phyloP scores from a whole-genome alignment of 345 rosid genomes.

The Moringa oleifera region DNA sequence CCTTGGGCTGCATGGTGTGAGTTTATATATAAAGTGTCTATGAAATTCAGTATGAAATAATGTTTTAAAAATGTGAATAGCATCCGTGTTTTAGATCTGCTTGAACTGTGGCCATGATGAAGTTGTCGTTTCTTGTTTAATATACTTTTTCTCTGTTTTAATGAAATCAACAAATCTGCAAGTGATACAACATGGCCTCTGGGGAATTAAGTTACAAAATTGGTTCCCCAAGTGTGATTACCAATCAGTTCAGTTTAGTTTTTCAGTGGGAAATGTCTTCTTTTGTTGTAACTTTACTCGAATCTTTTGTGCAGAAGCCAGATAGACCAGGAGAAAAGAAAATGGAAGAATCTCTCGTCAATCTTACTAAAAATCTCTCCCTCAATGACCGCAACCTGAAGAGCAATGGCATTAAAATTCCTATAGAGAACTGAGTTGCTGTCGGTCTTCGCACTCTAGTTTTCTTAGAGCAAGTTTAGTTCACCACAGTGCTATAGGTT shows the following conservation, averaged over 20 bases:
- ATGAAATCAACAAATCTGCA: no score
- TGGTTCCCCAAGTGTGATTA: neutral
- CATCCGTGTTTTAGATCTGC: no score
- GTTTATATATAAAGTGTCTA: no score
- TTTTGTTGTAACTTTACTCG: neutral
- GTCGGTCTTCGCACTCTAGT: slow-evolving; percentile 9
- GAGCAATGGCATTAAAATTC: slow-evolving; percentile 22
- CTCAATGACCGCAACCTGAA: slow-evolving; percentile 29
- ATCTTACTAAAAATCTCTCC: slow-evolving; percentile 52
- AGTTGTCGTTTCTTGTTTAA: no score
- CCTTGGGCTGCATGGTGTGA: no score
- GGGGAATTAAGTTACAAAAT: no score
- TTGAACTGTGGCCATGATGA: neutral
- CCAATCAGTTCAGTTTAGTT: no score
- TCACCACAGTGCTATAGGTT: neutral
- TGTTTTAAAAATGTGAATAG: no score
- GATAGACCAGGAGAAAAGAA: slow-evolving; percentile 21
- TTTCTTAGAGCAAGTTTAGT: neutral
- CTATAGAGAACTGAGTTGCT: slow-evolving; percentile 12
- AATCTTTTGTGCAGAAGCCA: slow-evolving; percentile 23
- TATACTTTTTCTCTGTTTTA: neutral
- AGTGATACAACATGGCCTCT: no score
- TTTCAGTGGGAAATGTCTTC: neutral
- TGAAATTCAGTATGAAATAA: no score
- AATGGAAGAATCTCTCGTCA: slow-evolving; percentile 33